These are phyloP conservation scores for Austroboletus eburneus DNA, from an alignment of 768 basidiomycete genomes.

Conservation along the genomic window DNA sequence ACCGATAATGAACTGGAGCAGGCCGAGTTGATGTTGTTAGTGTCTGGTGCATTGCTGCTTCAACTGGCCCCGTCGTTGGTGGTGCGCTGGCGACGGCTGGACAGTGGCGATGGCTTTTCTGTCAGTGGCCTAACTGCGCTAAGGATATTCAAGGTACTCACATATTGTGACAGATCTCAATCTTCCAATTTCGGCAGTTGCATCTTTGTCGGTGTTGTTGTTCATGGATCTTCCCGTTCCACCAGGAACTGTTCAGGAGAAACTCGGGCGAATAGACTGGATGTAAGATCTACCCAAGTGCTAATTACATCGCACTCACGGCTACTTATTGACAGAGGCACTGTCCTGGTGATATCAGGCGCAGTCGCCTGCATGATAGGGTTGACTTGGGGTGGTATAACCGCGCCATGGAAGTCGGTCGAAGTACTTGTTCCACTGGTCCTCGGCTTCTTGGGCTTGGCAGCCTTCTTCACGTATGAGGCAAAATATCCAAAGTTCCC, in stretches of 20 bases:
- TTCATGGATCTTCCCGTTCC: constrained; percentile 35
- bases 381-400: constrained; percentile 46
- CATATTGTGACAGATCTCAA: constrained; percentile 33
- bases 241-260: constrained; percentile 29
- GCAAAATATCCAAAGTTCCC: constrained; percentile 24
- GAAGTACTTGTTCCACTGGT: constrained; percentile 40
- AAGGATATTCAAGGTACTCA: neutral
- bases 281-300: constrained; percentile 28
- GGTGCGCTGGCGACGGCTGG: constrained; percentile 30
- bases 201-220: constrained; percentile 24
- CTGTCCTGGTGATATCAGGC: constrained; percentile 36
- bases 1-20: too few relatives aligned
- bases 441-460: constrained; percentile 38
- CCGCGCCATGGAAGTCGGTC: constrained; percentile 39
- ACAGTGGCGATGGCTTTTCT: constrained; percentile 43
- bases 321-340: constrained; percentile 31
- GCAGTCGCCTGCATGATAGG: constrained; percentile 35
- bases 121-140: constrained; percentile 16
- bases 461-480: constrained; percentile 40
- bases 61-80: constrained; percentile 34
- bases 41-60: constrained; percentile 35
- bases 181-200: constrained; percentile 34
- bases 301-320: neutral
- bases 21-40: constrained; percentile 4
- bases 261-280: constrained; percentile 39